Evolutionary conservation across 1,139 yeast species (phyloP), one percentile per base, ranked within the genome.

Genomic region (Blastobotrys malaysiensis): DNA sequence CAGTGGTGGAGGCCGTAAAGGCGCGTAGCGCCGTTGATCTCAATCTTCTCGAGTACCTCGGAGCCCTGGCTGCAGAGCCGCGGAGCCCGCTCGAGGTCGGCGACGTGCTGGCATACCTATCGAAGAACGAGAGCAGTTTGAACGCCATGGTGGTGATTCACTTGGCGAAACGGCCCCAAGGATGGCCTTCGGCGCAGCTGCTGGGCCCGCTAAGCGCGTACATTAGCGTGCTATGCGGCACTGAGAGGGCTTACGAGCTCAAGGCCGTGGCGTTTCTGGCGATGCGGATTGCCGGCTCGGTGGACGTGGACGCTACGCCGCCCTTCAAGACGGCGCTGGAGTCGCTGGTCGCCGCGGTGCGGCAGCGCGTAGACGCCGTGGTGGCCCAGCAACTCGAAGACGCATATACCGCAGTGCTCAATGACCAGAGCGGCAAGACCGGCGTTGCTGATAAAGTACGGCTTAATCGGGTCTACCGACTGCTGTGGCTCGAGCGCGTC

Each of bases 401-500:
- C 9, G 18, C 49, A 26, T 50, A 49, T 51, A 26, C 51, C 45
- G 20, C 44, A 50, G 14, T 45, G 26, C 19, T 39, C 19, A 9
- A 46, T 24, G 53, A 19, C 36, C 9, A 31, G 18, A 2, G 16
- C 46, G 36, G 43, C 13, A 43, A n/a, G 2, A 50, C 45, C 5
- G 50, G 21, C 0, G 24, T 45, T 5, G 46, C 49, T 1, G 46
- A 50, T 9, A 53, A 58, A 1, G 52, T 57, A 11, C 57, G 60
- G 22, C 58, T 63, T 3, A 53, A 65, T 13, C 57, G 72, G 6
- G 62, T 64, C 1, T 61, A 62, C 50, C 54, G 73, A 16, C 57
- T 70, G 52, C 52, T 67, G 6, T 68, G 73, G 72, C 66, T 70
- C 11, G 73, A 70, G 45, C 63, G 67, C 50, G 52, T 62, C 36